These are phyloP conservation scores for apple (Malus domestica) DNA, from an alignment of 306 rosid species.

Conservation along the genomic window DNA sequence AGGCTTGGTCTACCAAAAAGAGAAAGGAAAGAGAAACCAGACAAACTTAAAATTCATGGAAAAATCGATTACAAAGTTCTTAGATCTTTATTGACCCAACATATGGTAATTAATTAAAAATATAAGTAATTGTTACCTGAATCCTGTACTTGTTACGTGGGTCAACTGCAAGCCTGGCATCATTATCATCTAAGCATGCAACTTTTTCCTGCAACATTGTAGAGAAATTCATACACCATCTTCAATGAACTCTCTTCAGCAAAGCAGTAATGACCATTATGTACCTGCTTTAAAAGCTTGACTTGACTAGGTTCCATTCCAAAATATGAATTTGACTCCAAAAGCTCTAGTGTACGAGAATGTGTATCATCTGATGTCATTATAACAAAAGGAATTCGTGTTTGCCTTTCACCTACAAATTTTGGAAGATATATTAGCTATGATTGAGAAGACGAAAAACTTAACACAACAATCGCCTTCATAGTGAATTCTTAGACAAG, in stretches of 20 bases:
- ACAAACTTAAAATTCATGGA: slow-evolving; percentile 1
- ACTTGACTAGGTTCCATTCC: slow-evolving; percentile 93
- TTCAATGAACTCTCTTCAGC: slow-evolving; percentile 5
- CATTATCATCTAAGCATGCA: slow-evolving; percentile 90
- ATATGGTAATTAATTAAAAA: background rate
- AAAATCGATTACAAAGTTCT: background rate
- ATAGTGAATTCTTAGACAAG: background rate
- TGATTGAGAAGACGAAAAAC: background rate
- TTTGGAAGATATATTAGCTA: slow-evolving; percentile 5
- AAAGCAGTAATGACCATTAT: slow-evolving; percentile 6
- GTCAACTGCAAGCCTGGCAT: slow-evolving; percentile 90
- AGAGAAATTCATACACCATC: slow-evolving; percentile 10
- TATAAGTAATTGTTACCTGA: slow-evolving; percentile 52
- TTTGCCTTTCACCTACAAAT: slow-evolving; percentile 43
- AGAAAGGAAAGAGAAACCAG: slow-evolving; percentile 6
- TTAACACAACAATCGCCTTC: background rate
- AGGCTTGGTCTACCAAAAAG: slow-evolving; percentile 77
- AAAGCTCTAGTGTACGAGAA: slow-evolving; percentile 56
- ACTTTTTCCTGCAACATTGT: slow-evolving; percentile 77
- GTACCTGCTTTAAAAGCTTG: slow-evolving; percentile 90
- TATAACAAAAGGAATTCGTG: slow-evolving; percentile 68
- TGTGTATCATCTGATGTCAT: slow-evolving; percentile 98
- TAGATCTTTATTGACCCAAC: background rate
- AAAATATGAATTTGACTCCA: slow-evolving; percentile 76
- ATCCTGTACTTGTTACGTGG: slow-evolving; percentile 65